phyloP scores from a whole-genome alignment of 2,329 filamentous ascomycete species.

The Colletotrichum salicis region DNA sequence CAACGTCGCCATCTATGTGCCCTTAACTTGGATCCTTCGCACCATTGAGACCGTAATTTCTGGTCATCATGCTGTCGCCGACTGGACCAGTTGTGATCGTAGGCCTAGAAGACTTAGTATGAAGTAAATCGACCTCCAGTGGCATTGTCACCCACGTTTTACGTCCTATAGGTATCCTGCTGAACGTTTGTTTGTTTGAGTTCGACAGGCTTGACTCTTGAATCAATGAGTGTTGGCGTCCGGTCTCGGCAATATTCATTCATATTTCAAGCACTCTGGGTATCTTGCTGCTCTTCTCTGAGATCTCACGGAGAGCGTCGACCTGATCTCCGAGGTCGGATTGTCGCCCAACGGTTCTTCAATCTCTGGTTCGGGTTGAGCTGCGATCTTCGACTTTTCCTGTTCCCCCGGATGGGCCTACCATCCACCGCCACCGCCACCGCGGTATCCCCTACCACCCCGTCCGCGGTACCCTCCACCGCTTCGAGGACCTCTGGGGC shows the following conservation, averaged over 20 bases:
- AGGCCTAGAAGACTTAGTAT: conserved; percentile 34
- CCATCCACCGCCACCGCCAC: conserved; percentile 49
- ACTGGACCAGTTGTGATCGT: not conserved
- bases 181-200: not conserved
- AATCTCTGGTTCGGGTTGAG: not conserved
- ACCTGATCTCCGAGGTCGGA: not conserved
- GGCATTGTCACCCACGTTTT: conserved; percentile 33
- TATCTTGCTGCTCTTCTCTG: not conserved
- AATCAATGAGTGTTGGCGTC: not conserved
- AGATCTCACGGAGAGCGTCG: not conserved
- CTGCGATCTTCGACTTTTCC: too few relatives aligned
- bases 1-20: not conserved
- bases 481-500: conserved; percentile 62
- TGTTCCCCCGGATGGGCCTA: conserved; percentile 40
- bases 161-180: conserved; percentile 9
- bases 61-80: not conserved
- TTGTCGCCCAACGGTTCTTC: not conserved
- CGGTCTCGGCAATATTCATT: not conserved
- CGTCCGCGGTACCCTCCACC: conserved; percentile 65
- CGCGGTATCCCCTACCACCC: conserved; percentile 61
- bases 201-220: too few relatives aligned
- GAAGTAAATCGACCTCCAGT: conserved; percentile 21
- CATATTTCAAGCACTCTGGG: not conserved
- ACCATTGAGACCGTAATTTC: too few relatives aligned
- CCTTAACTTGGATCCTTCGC: not conserved